A percentile compares a stretch with the other conserved stretches of the same genome.
phyloP scores from a whole-genome alignment of 116 monocot genomes.

The Phalaenopsis hybrid region DNA sequence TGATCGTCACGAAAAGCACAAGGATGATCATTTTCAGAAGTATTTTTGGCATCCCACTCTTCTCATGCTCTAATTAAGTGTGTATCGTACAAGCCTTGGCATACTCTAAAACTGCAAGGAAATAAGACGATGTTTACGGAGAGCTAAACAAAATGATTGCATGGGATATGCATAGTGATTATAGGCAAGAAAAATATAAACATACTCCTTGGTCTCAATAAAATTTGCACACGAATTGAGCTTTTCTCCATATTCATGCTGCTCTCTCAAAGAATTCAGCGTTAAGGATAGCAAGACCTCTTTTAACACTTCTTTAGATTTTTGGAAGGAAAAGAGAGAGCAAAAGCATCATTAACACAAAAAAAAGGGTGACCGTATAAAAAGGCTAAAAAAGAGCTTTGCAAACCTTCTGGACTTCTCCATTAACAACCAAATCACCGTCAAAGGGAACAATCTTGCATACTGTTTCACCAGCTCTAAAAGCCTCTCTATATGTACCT shows the following conservation, averaged over 20 bases:
- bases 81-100: constrained; percentile 62
- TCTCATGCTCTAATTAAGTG: constrained; percentile 76
- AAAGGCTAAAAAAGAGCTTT: neutral
- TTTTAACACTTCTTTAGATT: constrained; percentile 87
- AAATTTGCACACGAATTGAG: constrained; percentile 58
- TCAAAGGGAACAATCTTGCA: constrained; percentile 95
- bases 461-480: constrained; percentile 67
- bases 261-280: constrained; percentile 55
- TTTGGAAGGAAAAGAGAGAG: constrained; percentile 37
- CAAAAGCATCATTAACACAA: neutral
- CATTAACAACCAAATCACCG: constrained; percentile 75
- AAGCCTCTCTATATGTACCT: constrained; percentile 97
- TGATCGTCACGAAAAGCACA: constrained; percentile 66
- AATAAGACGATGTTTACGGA: neutral
- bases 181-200: neutral
- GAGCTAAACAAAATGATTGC: neutral
- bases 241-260: constrained; percentile 18
- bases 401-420: constrained; percentile 87
- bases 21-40: constrained; percentile 95
- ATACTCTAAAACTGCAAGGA: constrained; percentile 60
- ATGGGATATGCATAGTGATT: neutral
- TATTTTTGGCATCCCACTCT: constrained; percentile 69
- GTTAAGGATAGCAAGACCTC: constrained; percentile 84
- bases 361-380: neutral
- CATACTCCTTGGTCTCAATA: constrained; percentile 86